These are phyloP conservation scores for Dioszegia hungarica DNA, from an alignment of 768 basidiomycete genomes.

Conservation along the genomic window DNA sequence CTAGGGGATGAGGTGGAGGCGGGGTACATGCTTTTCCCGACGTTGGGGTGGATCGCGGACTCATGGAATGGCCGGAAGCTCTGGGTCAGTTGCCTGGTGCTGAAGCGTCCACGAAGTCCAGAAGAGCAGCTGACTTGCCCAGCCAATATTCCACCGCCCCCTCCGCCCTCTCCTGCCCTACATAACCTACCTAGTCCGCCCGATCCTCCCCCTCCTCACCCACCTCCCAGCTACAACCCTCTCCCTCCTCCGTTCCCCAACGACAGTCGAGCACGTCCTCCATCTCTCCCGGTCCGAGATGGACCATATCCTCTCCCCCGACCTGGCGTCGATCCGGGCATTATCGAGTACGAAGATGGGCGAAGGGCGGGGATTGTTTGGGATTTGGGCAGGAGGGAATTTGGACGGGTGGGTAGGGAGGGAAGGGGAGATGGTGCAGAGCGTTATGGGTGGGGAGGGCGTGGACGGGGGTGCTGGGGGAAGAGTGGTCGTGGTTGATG, in stretches of 20 bases:
- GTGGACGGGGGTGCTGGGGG: slow-evolving; percentile 49
- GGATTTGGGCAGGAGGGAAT: slow-evolving; percentile 58
- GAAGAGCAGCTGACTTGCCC: slow-evolving; percentile 53
- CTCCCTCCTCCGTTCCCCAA: slow-evolving; percentile 56
- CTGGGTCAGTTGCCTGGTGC: slow-evolving; percentile 53
- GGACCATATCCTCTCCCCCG: slow-evolving; percentile 57
- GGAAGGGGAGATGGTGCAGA: slow-evolving; percentile 54
- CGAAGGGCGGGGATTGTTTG: slow-evolving; percentile 50
- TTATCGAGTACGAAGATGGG: slow-evolving; percentile 38
- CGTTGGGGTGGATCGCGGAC: slow-evolving; percentile 59
- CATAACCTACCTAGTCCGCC: slow-evolving; percentile 54
- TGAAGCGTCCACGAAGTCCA: background rate
- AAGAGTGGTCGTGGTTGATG: slow-evolving; percentile 53
- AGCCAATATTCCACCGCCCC: slow-evolving; percentile 53
- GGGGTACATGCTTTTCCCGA: slow-evolving; percentile 66
- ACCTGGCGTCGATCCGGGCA: slow-evolving; percentile 48
- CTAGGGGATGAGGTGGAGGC: slow-evolving; percentile 28
- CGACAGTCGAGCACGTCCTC: slow-evolving; percentile 56
- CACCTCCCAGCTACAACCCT: slow-evolving; percentile 49
- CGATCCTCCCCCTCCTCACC: slow-evolving; percentile 52
- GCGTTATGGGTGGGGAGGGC: slow-evolving; percentile 49
- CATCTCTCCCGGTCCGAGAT: slow-evolving; percentile 68
- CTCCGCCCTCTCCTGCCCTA: slow-evolving; percentile 51
- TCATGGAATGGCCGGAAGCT: slow-evolving; percentile 64
- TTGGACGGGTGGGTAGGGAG: slow-evolving; percentile 67